Base-by-base conservation (phyloP, 768 basidiomycete species). In the Podaxis sp. region DNA sequence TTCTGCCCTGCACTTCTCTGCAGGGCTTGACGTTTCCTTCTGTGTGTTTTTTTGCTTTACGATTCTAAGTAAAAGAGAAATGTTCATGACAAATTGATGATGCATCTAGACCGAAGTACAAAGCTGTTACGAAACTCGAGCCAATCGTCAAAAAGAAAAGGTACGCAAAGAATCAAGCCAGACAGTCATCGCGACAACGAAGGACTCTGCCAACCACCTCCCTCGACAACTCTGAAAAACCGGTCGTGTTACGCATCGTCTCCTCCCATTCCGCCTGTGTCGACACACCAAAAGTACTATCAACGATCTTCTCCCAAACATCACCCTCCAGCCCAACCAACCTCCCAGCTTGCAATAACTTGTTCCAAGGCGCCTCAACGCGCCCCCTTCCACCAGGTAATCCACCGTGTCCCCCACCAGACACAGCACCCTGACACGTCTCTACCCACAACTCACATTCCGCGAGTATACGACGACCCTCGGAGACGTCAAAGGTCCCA, bases 381-480 rank as follows among this genome's bases (percentile, higher is more conserved):
- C 86, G 82, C 57, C 73, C 76, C 66, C 72, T 80, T 53, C 78
- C 81, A 60, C 80, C 82, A 24, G 74, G 75, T 43, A 82, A 74
- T 41, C 73, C 72, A 33, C 33, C 33, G 9, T 33, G 8, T 7
- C 54, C 55, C 4, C 46, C 54, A 36, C 33, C 33, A 2, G 33
- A 33, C 33, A 94, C 74, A 2, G 86, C 88, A 22, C 77, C 74
- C 27, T 85, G 82, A 63, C 87, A 91, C 6, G 91, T 89, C 74
- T 93, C 90, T 4, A 89, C 80, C 94, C 95, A 94, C 53, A 93
- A 80, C 69, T 87, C 82, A 77, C 85, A 86, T 73, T 98, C 95
- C 0, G 83, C 82, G 22, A 78, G 78, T 22, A 96, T 80, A 22
- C 77, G 75, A 63, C 79, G 81, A 4, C 89, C 91, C 59, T 93